phyloP scores from a whole-genome alignment of 2,329 filamentous ascomycete genomes.

The Ascochyta rabiei region DNA sequence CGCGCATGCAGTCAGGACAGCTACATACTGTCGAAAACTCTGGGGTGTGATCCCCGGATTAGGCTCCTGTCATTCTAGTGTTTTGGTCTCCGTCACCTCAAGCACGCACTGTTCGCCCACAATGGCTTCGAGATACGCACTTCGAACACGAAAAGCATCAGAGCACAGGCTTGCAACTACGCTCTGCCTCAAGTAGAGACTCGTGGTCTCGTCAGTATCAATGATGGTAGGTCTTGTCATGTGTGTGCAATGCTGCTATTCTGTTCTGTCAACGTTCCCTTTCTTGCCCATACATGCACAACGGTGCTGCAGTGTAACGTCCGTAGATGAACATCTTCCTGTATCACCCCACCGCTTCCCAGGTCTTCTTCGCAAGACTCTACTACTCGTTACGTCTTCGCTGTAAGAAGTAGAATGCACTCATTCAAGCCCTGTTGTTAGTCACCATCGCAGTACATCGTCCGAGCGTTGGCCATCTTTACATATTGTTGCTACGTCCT shows the following conservation, averaged over 20 bases:
- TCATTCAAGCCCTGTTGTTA: background rate
- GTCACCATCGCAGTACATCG: background rate
- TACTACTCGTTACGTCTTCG: conserved; percentile 11
- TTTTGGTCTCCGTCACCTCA: conserved; percentile 1
- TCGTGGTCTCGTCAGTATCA: conserved; percentile 10
- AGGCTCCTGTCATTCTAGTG: background rate
- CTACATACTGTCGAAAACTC: background rate
- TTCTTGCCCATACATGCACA: conserved; percentile 17
- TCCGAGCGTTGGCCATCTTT: background rate
- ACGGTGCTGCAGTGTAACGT: conserved; percentile 23
- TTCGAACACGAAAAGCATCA: background rate
- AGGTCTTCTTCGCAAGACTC: conserved; percentile 1
- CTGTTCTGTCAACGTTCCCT: conserved; percentile 8
- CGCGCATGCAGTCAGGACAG: background rate
- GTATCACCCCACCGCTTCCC: conserved; percentile 6
- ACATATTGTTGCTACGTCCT: background rate
- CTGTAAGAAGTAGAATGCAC: background rate
- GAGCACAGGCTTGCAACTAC: conserved; percentile 25
- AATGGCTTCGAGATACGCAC: background rate
- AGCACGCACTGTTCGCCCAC: background rate
- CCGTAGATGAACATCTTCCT: conserved; percentile 11
- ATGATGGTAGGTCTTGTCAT: conserved; percentile 15
- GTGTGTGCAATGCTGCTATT: conserved; percentile 9
- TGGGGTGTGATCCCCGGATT: background rate
- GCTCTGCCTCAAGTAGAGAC: conserved; percentile 19